Evolutionary conservation across 768 basidiomycete species (phyloP), one percentile per base, ranked within the genome.

Genomic region (Kwoniella sp.): DNA sequence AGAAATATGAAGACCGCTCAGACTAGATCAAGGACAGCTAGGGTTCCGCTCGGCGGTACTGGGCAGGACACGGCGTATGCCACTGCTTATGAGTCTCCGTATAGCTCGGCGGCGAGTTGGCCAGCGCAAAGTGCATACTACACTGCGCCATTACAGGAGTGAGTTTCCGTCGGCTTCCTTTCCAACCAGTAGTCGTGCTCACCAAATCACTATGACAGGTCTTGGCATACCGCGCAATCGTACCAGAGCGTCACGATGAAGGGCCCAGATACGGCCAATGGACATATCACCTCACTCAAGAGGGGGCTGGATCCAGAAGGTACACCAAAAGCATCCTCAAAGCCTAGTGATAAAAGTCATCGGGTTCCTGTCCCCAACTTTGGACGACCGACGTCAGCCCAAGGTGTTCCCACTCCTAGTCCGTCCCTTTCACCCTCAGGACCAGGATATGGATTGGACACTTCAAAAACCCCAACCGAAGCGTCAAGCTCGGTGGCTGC

Each of bases 21-120:
- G 11, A 40, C 33, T n/a, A 19, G 26, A 3, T 43, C 32, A n/a
- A n/a, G 29, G 20, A 33, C 48, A 12, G 39, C 40, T 10, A 28
- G 38, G 28, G 39, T 46, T 5, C 57, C 46, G n/a, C 43, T 51
- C n/a, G 62, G 52, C 7, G 57, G 56, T 1, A 59, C 58, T 8
- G 20, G 26, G 26, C 59, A 63, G 50, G 55, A 51, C 28, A 64
- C 65, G 29, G 5, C 57, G n/a, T 69, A 65, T 47, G 32, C 54
- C 10, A 61, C 57, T 7, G 63, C 62, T 1, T 43, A 31, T 15
- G 56, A 54, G 7, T 44, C 57, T 7, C 49, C 47, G 3, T 69
- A 69, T 46, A 42, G 53, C 9, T 60, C 60, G 26, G 67, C 61
- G 11, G 50, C 57, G 10, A 42, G 46, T 20, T 69, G 64, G 63